These are phyloP conservation scores for Scheffersomyces quercinus DNA, from an alignment of 1,139 yeast genomes.

Conservation along the genomic window DNA sequence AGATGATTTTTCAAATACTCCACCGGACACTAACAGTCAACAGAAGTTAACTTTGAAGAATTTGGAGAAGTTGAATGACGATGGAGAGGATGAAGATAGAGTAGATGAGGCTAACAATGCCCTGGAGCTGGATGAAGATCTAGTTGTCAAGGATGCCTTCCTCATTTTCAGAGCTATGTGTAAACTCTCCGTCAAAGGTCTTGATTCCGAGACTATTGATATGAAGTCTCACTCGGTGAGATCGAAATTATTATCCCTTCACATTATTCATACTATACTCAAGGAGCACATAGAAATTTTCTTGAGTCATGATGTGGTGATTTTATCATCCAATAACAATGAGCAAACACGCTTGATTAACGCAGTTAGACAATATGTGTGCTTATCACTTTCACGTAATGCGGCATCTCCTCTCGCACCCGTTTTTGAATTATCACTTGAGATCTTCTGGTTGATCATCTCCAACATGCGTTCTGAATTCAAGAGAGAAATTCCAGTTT, in stretches of 20 bases:
- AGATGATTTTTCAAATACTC: slow-evolving; percentile 12
- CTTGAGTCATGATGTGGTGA: slow-evolving; percentile 60
- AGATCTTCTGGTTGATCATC: slow-evolving; percentile 87
- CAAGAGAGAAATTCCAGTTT: slow-evolving; percentile 90
- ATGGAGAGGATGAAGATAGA: slow-evolving; percentile 47
- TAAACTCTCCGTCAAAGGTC: slow-evolving; percentile 78
- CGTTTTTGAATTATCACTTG: slow-evolving; percentile 87
- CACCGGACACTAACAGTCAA: slow-evolving; percentile 1
- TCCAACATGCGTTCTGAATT: slow-evolving; percentile 83
- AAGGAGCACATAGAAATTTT: slow-evolving; percentile 86
- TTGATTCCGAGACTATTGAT: slow-evolving; percentile 72
- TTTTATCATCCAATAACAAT: slow-evolving; percentile 56
- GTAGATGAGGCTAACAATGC: slow-evolving; percentile 51
- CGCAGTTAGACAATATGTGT: slow-evolving; percentile 81
- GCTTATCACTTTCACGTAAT: slow-evolving; percentile 82
- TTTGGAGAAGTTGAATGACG: slow-evolving; percentile 57
- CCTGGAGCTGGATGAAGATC: slow-evolving; percentile 56
- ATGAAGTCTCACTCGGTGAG: slow-evolving; percentile 91
- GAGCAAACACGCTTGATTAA: slow-evolving; percentile 69
- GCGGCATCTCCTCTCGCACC: slow-evolving; percentile 93
- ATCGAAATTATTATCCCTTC: slow-evolving; percentile 84
- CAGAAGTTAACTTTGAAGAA: slow-evolving; percentile 57
- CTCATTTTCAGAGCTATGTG: slow-evolving; percentile 93
- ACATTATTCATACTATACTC: slow-evolving; percentile 81
- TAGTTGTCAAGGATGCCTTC: slow-evolving; percentile 86